Evolutionary conservation across 108 stramenopile genomes (phyloP).

Genomic region (Heterococcus sp.): DNA sequence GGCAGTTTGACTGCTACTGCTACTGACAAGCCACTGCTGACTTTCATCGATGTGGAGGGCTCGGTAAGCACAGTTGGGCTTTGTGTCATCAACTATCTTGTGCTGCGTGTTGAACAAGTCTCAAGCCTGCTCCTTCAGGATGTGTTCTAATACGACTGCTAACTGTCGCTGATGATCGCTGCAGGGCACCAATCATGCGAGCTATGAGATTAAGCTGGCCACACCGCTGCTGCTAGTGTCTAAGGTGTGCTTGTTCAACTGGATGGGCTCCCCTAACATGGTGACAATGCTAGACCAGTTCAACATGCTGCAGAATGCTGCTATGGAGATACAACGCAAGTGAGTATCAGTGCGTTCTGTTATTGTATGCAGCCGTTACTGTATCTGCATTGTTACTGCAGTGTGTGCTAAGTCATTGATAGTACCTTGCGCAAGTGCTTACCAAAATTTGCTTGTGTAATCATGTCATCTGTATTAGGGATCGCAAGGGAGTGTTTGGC

Average conservation of each 20-base stretch:
- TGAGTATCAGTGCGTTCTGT: slow-evolving; percentile 1
- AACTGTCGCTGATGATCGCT: too few relatives aligned
- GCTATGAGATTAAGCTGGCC: slow-evolving; percentile 13
- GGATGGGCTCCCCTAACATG: slow-evolving; percentile 15
- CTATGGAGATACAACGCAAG: background rate
- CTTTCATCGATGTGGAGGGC: too few relatives aligned
- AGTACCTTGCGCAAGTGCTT: background rate
- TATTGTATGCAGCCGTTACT: background rate
- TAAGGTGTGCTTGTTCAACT: slow-evolving; percentile 19
- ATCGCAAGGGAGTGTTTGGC: slow-evolving; percentile 3
- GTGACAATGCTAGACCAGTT: slow-evolving; percentile 8
- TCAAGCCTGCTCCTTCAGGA: too few relatives aligned
- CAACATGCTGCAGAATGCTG: slow-evolving; percentile 4
- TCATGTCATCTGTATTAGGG: background rate
- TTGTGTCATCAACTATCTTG: too few relatives aligned
- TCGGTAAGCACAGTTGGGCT: too few relatives aligned
- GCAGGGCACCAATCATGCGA: slow-evolving; percentile 8
- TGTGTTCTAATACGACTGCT: too few relatives aligned
- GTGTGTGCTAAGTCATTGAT: background rate
- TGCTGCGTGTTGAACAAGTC: too few relatives aligned
- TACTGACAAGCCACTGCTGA: too few relatives aligned
- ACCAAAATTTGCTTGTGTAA: background rate
- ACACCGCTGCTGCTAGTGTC: slow-evolving; percentile 19
- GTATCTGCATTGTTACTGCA: slow-evolving; percentile 1
- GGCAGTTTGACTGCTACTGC: too few relatives aligned